Evolutionary conservation across 345 rosid species (phyloP).

Genomic region (Populus nigra): DNA sequence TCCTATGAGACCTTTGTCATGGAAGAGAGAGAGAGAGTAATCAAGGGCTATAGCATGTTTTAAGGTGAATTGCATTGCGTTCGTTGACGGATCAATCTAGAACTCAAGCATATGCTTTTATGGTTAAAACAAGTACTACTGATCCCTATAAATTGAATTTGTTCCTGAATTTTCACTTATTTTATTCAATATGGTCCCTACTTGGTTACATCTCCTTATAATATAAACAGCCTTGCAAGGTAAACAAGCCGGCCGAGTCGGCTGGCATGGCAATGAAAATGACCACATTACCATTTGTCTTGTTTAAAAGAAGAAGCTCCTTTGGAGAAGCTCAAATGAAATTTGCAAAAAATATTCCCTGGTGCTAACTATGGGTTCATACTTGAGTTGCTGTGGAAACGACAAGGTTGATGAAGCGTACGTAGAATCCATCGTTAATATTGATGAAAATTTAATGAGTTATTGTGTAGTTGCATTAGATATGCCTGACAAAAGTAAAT

Average conservation of each 20-base stretch:
- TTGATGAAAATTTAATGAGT: too few species aligned
- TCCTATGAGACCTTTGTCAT: too few species aligned
- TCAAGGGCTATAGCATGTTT: too few species aligned
- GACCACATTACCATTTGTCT: slow-evolving; percentile 9
- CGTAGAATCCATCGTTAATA: not conserved
- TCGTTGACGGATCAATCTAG: too few species aligned
- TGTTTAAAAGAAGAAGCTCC: slow-evolving; percentile 23
- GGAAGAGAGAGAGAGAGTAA: too few species aligned
- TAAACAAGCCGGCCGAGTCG: slow-evolving; percentile 47
- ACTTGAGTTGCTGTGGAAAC: slow-evolving; percentile 44
- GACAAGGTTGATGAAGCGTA: slow-evolving; percentile 53
- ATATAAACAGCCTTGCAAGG: slow-evolving; percentile 13
- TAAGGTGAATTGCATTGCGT: too few species aligned
- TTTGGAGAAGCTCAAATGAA: not conserved
- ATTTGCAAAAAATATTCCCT: not conserved
- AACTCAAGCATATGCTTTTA: too few species aligned
- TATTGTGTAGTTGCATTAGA: not conserved
- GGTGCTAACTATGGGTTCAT: slow-evolving; percentile 46
- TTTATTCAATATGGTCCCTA: not conserved
- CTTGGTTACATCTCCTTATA: slow-evolving; percentile 6
- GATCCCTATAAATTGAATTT: too few species aligned
- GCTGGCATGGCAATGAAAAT: slow-evolving; percentile 21
- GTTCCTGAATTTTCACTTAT: too few species aligned
- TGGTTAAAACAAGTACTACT: too few species aligned
- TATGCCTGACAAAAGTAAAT: too few species aligned